Evolutionary conservation across 345 rosid species (phyloP).

Genomic region (Excoecaria cochinchinensis): DNA sequence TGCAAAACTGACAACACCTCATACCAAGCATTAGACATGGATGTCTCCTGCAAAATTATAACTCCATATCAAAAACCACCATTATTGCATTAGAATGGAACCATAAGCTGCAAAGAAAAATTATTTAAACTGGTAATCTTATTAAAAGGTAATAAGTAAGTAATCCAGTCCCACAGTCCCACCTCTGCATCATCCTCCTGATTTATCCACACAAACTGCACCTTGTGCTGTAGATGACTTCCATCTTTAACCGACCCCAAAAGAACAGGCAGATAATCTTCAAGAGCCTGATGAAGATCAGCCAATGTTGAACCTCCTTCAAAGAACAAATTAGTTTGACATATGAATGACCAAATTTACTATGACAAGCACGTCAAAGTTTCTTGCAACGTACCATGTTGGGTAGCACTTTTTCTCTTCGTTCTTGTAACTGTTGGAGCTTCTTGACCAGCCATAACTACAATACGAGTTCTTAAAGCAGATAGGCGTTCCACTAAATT

Average conservation of each 20-base stretch:
- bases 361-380: not conserved
- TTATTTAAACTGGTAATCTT: not conserved
- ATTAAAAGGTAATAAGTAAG: not conserved
- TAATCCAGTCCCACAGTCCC: slow-evolving; percentile 12
- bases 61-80: slow-evolving; percentile 16
- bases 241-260: slow-evolving; percentile 89
- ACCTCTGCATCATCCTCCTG: slow-evolving; percentile 98
- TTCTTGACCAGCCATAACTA: slow-evolving; percentile 98
- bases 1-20: slow-evolving; percentile 96
- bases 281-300: slow-evolving; percentile 95
- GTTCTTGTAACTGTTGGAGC: slow-evolving; percentile 91
- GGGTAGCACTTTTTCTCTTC: slow-evolving; percentile 87
- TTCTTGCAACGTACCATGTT: slow-evolving; percentile 64
- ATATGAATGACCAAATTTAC: slow-evolving; percentile 9
- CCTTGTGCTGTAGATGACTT: slow-evolving; percentile 72
- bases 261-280: slow-evolving; percentile 93
- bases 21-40: slow-evolving; percentile 86
- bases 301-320: slow-evolving; percentile 88
- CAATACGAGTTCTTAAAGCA: slow-evolving; percentile 88
- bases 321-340: slow-evolving; percentile 28
- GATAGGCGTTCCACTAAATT: slow-evolving; percentile 72
- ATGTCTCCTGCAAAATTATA: slow-evolving; percentile 69
- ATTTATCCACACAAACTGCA: slow-evolving; percentile 84
- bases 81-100: slow-evolving; percentile 20
- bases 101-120: slow-evolving; percentile 6